Base-by-base conservation (phyloP, 2,329 filamentous ascomycete species). In the Raffaelea deltoideospora region DNA sequence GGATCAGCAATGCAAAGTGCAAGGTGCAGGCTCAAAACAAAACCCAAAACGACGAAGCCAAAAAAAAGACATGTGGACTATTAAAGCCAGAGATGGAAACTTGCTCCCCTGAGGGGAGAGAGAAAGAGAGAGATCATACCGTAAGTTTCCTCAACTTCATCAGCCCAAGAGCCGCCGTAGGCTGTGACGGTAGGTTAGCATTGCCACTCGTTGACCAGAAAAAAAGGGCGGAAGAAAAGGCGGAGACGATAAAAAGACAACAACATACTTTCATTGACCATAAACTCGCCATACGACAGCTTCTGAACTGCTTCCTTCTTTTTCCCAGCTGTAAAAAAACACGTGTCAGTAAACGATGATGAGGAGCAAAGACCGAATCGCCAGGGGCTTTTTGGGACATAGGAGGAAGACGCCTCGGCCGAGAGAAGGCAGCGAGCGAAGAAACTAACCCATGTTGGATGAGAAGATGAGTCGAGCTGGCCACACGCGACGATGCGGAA, bases 251-350 rank as follows among this genome's bases (percentile, higher is more conserved):
- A 17, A 24, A n/a, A 32, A 13, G 10, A 7, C 4, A n/a, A 19
- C 18, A 38, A 69, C 84, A 63, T 72, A 95, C 88, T 79, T 62
- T 85, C 73, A 61, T 95, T 85, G 57, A 72, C 72, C 69, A 98
- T 74, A 74, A 98, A 98, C 64, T 85, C 83, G 70, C 85, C 84
- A 57, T 96, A 78, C 69, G 83, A 85, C 82, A 98, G 88, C 72
- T 92, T 98, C 76, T 93, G 80, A 61, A n/a, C n/a, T n/a, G 76
- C 71, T 65, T 93, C 79, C 68, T 85, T 82, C 69, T 92, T 92
- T 61, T 87, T 83, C 49, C 87, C 88, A 72, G 82, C 87, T 93
- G 54, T 42, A 56, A 37, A 31, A 13, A 43, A 42, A 37, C n/a
- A n/a, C n/a, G n/a, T 48, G 43, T 43, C 43, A 48, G 58, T 74